Evolutionary conservation across 495 filamentous ascomycete species (phyloP).

Genomic region (Patellaria atrata): DNA sequence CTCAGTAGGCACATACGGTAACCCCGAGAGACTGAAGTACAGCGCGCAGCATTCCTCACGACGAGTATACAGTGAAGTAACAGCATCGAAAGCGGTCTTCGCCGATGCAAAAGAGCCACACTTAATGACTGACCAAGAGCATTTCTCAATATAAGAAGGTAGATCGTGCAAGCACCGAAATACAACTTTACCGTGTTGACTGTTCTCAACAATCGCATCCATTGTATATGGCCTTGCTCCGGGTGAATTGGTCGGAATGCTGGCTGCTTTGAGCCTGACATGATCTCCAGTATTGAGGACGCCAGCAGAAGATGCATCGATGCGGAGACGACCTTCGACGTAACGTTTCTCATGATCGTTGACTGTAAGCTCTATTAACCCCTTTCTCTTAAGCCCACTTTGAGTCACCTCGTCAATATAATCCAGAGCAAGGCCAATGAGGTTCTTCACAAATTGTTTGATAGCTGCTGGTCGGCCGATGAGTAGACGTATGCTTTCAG

Average conservation of each 20-base stretch:
- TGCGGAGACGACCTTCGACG: constrained; percentile 27
- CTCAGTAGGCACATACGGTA: constrained; percentile 4
- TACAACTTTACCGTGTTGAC: constrained; percentile 25
- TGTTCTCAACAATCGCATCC: constrained; percentile 28
- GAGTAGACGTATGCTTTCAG: constrained; percentile 27
- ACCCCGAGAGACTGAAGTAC: constrained; percentile 22
- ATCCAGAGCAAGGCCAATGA: constrained; percentile 35
- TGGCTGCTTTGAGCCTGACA: constrained; percentile 29
- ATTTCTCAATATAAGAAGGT: constrained; percentile 29
- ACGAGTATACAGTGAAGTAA: constrained; percentile 24
- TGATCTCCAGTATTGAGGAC: constrained; percentile 24
- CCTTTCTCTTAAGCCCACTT: constrained; percentile 19
- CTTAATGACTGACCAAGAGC: constrained; percentile 31
- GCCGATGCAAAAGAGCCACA: constrained; percentile 35
- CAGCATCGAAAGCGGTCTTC: constrained; percentile 34
- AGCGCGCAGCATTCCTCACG: constrained; percentile 25
- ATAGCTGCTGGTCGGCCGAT: constrained; percentile 21
- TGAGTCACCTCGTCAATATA: constrained; percentile 34
- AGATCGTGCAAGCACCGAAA: constrained; percentile 33
- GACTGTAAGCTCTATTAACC: constrained; percentile 22
- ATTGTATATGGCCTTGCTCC: constrained; percentile 24
- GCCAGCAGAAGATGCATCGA: constrained; percentile 26
- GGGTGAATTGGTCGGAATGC: constrained; percentile 25
- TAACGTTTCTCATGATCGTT: constrained; percentile 12
- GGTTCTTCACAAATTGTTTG: constrained; percentile 25